Percentiles rank a stretch among this genome's conserved stretches.
phyloP scores from a whole-genome alignment of 768 basidiomycete genomes.

The Pulveroboletus frians region DNA sequence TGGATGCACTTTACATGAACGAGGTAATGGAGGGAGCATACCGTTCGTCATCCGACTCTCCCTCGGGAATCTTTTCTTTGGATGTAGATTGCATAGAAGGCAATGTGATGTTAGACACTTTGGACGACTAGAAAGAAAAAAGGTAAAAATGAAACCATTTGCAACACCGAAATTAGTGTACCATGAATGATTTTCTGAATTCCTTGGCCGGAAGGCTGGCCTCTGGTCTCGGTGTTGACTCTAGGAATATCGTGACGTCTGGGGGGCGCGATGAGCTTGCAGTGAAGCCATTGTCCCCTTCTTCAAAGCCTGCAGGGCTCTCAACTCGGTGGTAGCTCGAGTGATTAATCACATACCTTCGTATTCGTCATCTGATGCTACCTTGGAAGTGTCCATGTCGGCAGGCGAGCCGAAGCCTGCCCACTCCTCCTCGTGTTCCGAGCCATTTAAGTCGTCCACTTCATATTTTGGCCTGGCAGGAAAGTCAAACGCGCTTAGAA shows the following conservation, averaged over 20 bases:
- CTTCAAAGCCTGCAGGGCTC: conserved; percentile 33
- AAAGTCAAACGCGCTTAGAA: conserved; percentile 38
- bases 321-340: background rate
- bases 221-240: conserved; percentile 27
- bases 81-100: conserved; percentile 18
- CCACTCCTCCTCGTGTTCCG: conserved; percentile 39
- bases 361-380: conserved; percentile 14
- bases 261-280: conserved; percentile 32
- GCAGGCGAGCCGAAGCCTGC: conserved; percentile 28
- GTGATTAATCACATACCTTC: conserved; percentile 14
- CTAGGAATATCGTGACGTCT: conserved; percentile 57
- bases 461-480: conserved; percentile 18
- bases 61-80: conserved; percentile 19
- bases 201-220: conserved; percentile 29
- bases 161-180: conserved; percentile 23
- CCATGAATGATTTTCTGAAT: conserved; percentile 73
- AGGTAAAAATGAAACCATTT: conserved; percentile 1
- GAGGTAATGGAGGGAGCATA: conserved; percentile 20
- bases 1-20: background rate
- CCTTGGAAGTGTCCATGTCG: background rate
- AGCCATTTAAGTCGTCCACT: conserved; percentile 6
- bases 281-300: conserved; percentile 43
- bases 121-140: conserved; percentile 58
- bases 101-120: conserved; percentile 53
- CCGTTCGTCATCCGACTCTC: conserved; percentile 55